Base-by-base conservation (phyloP, 2,329 filamentous ascomycete species). In the Drechslerella dactyloides region DNA sequence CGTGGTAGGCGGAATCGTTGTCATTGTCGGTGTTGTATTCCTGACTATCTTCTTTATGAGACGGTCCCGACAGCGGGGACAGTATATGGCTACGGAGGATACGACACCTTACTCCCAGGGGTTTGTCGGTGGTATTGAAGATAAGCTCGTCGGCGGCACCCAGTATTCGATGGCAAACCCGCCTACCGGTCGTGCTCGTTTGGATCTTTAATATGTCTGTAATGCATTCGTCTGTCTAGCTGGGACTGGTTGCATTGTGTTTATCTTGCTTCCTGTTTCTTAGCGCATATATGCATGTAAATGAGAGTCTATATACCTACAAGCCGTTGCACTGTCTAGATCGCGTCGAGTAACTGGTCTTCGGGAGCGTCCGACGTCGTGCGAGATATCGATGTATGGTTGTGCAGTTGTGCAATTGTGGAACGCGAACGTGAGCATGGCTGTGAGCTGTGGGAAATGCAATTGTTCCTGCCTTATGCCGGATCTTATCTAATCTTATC, bases 401-500 rank as follows among this genome's bases (percentile, higher is more conserved):
- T n/a, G n/a, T n/a, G n/a, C n/a, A n/a, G n/a, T n/a, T n/a, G n/a
- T n/a, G n/a, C n/a, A n/a, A n/a, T n/a, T n/a, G n/a, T n/a, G n/a
- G n/a, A n/a, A n/a, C n/a, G n/a, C n/a, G n/a, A n/a, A n/a, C n/a
- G n/a, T n/a, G n/a, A n/a, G n/a, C n/a, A n/a, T n/a, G n/a, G n/a
- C n/a, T n/a, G n/a, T n/a, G n/a, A n/a, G n/a, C n/a, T n/a, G n/a
- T n/a, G n/a, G n/a, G 27, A 3, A 33, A 33, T 33, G 27, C 27
- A 33, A 8, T 33, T 33, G 27, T 33, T 33, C 27, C 27, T 33
- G 27, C 27, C n/a, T 3, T 19, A 48, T 19, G 15, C 21, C 55
- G 35, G 68, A 72, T 72, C 68, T 72, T 72, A 72, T 72, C 68
- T 72, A 56, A 72, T 65, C 68, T 65, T 64, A 55, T 61, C 68